Percentiles rank a stretch among this genome's conserved stretches.
These are phyloP conservation scores for Wickerhamiella allomyrinae DNA, from an alignment of 805 yeast genomes.

Conservation along the genomic window DNA sequence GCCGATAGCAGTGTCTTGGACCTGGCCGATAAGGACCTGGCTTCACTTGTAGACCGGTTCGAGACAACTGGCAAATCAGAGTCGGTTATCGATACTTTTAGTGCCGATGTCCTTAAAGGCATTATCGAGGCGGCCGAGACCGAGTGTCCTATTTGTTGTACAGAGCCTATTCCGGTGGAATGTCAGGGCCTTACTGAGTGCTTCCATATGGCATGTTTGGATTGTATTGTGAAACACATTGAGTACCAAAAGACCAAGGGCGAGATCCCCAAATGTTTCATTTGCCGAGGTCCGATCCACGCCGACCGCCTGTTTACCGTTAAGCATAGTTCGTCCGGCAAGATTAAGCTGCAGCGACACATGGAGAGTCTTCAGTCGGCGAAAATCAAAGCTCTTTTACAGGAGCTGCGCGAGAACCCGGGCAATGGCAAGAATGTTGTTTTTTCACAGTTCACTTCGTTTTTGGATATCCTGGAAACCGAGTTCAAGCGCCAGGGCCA, in stretches of 20 bases:
- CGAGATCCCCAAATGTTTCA: constrained; percentile 49
- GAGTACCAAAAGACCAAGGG: constrained; percentile 43
- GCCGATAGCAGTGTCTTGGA: constrained; percentile 5
- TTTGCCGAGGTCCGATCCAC: constrained; percentile 49
- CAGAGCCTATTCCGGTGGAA: constrained; percentile 41
- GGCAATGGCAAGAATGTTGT: constrained; percentile 63
- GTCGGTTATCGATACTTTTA: constrained; percentile 2
- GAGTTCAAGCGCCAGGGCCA: constrained; percentile 43
- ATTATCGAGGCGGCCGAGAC: constrained; percentile 26
- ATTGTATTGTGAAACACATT: constrained; percentile 61
- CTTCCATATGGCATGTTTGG: constrained; percentile 65
- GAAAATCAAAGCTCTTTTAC: constrained; percentile 53
- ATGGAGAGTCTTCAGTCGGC: constrained; percentile 39
- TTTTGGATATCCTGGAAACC: constrained; percentile 54
- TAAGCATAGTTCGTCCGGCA: constrained; percentile 6
- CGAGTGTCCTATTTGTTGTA: constrained; percentile 80
- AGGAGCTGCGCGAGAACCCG: constrained; percentile 41
- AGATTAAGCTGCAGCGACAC: constrained; percentile 19
- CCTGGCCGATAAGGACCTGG: constrained; percentile 18
- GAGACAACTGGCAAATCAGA: not conserved
- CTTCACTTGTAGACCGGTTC: constrained; percentile 9
- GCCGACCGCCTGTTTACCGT: constrained; percentile 35
- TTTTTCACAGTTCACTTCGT: constrained; percentile 81
- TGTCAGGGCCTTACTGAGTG: constrained; percentile 57
- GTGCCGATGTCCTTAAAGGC: constrained; percentile 18